Evolutionary conservation across 768 basidiomycete genomes (phyloP).

Genomic region (Suillus tomentosus): DNA sequence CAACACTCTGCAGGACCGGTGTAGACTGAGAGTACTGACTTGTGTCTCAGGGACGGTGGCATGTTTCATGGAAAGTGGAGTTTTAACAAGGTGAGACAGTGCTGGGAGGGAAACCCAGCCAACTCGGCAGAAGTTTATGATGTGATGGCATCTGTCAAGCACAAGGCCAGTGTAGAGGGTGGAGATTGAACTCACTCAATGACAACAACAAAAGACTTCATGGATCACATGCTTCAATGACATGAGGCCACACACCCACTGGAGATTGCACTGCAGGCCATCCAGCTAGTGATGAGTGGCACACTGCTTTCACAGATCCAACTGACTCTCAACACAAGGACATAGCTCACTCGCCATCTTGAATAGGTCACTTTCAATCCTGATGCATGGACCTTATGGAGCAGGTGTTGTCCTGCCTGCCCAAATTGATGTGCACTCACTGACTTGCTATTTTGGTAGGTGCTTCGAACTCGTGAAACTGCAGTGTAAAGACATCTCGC

Average conservation of each 20-base stretch:
- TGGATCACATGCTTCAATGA: neutral
- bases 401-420: too few species aligned
- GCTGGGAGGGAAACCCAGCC: slow-evolving; percentile 30
- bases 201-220: slow-evolving; percentile 21
- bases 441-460: slow-evolving; percentile 16
- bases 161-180: slow-evolving; percentile 22
- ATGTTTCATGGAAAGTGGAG: neutral
- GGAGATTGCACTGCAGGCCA: neutral
- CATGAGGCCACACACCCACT: neutral
- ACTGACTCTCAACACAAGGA: too few species aligned
- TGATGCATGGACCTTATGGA: too few species aligned
- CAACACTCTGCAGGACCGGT: neutral
- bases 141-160: slow-evolving; percentile 28
- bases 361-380: too few species aligned
- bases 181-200: slow-evolving; percentile 29
- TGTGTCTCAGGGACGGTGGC: neutral
- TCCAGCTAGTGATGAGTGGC: neutral
- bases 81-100: neutral
- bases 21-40: neutral
- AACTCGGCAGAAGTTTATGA: slow-evolving; percentile 25
- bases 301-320: neutral
- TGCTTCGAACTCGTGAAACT: slow-evolving; percentile 34
- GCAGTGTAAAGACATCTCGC: slow-evolving; percentile 22
- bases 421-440: too few species aligned
- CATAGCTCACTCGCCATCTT: too few species aligned